Base-by-base conservation (phyloP, 2,329 filamentous ascomycete species). In the Aspergillus udagawae region DNA sequence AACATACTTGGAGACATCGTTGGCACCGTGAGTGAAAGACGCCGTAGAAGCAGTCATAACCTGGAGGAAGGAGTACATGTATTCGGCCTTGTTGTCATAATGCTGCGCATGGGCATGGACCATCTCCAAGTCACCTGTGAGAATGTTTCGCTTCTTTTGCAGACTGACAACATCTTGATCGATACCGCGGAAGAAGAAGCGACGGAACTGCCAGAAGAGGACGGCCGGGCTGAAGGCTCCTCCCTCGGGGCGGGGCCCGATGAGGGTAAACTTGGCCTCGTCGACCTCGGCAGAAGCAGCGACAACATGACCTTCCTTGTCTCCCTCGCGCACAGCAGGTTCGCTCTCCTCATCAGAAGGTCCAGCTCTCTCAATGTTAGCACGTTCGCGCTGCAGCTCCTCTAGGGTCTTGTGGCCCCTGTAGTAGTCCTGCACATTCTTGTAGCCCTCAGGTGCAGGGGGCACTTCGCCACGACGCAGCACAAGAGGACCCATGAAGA, bases 31-130 rank as follows among this genome's bases (percentile, higher is more conserved):
- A 1, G 61, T 61, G 8, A 63, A 63, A 1, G 59, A 58, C 1
- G 61, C 59, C 17, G 61, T 63, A 5, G 53, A 52, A 9, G 61
- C 61, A 23, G 61, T 63, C 49, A 63, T 35, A 1, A 63, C 51
- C 52, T 63, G 61, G 3, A 63, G 56, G 52, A 63, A 63, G 0
- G 61, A 62, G 41, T 59, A 63, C 61, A 63, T 60, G 35, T 60
- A 62, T 51, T 63, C 61, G 25, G 61, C 56, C 9, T 49, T 52
- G 44, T 63, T 63, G 27, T 63, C 59, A 8, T 57, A 63, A n/a
- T 62, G 61, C 0, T 23, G 27, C 1, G 61, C 53, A 21, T 63
- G 60, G 14, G 61, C 61, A 27, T 63, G 61, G 27, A 52, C 49
- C 54, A 57, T 60, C 21, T 63, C 61, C 27, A 63, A 6, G 28